A percentile compares a stretch with the other conserved stretches of the same genome.
These are phyloP conservation scores for Chalara sp. DNA, from an alignment of 2,329 filamentous ascomycete genomes.

Conservation along the genomic window DNA sequence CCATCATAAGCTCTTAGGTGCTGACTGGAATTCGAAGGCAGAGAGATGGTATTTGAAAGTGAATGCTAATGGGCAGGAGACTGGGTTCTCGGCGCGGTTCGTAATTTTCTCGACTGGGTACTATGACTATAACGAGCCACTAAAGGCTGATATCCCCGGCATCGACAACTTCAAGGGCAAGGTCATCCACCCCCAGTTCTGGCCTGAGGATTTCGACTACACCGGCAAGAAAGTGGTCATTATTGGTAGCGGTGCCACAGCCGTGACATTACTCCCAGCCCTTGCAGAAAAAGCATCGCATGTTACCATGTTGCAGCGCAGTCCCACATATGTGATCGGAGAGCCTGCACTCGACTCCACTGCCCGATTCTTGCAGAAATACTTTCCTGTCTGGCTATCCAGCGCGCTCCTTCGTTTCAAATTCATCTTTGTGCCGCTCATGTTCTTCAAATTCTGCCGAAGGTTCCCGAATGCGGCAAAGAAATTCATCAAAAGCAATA, in stretches of 20 bases:
- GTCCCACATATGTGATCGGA: conserved; percentile 60
- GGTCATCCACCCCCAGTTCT: conserved; percentile 66
- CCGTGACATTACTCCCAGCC: conserved; percentile 66
- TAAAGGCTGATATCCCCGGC: conserved; percentile 48
- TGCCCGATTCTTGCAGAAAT: conserved; percentile 2
- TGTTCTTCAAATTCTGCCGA: conserved; percentile 44
- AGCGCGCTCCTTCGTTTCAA: conserved; percentile 37
- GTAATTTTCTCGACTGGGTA: conserved; percentile 57
- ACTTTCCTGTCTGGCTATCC: conserved; percentile 38
- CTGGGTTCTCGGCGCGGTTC: conserved; percentile 35
- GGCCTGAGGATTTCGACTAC: conserved; percentile 62
- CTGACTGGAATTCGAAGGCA: conserved; percentile 47
- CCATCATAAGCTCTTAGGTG: conserved; percentile 39
- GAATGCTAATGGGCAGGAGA: conserved; percentile 26
- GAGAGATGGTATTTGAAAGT: conserved; percentile 47
- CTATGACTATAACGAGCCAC: conserved; percentile 53
- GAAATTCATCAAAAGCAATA: conserved; percentile 37
- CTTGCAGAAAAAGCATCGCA: conserved; percentile 56
- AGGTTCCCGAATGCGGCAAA: conserved; percentile 44
- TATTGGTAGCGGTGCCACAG: conserved; percentile 57
- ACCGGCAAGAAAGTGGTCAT: conserved; percentile 39
- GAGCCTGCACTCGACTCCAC: conserved; percentile 17
- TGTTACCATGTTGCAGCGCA: conserved; percentile 76
- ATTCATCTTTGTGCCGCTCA: conserved; percentile 38
- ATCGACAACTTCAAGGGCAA: conserved; percentile 52